phyloP scores from a whole-genome alignment of 129 eudicot species.

The Calendula officinalis region DNA sequence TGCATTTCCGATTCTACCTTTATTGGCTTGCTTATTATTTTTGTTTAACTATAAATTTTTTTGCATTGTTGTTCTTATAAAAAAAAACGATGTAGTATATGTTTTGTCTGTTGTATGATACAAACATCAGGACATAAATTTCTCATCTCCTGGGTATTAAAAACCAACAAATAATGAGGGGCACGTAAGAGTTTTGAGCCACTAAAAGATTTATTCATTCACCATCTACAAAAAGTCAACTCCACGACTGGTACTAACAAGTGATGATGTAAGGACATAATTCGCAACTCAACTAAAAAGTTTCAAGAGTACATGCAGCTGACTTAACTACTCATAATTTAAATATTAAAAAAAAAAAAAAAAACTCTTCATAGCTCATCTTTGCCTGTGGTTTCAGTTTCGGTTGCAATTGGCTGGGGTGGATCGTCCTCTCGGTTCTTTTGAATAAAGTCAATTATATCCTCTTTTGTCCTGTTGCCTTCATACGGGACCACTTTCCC shows the following conservation, averaged over 20 bases:
- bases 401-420: constrained; percentile 21
- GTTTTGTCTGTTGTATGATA: no score
- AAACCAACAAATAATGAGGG: no score
- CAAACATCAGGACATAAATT: no score
- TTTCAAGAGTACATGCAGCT: constrained; percentile 20
- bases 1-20: no score
- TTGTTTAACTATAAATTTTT: no score
- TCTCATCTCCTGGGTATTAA: no score
- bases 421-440: constrained; percentile 56
- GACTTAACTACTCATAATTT: constrained; percentile 21
- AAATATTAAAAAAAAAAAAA: not conserved
- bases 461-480: constrained; percentile 85
- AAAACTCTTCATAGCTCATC: constrained; percentile 58
- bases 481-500: constrained; percentile 62
- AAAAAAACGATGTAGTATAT: no score
- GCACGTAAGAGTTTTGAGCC: no score
- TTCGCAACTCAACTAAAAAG: constrained; percentile 20
- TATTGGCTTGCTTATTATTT: no score
- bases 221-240: constrained; percentile 14
- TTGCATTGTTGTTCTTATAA: no score
- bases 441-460: constrained; percentile 63
- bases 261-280: constrained; percentile 14
- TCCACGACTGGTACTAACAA: constrained; percentile 1
- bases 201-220: constrained; percentile 27
- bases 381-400: constrained; percentile 33